Evolutionary conservation across 2,329 filamentous ascomycete genomes (phyloP).

Genomic region (Pseudopyricularia javanii): DNA sequence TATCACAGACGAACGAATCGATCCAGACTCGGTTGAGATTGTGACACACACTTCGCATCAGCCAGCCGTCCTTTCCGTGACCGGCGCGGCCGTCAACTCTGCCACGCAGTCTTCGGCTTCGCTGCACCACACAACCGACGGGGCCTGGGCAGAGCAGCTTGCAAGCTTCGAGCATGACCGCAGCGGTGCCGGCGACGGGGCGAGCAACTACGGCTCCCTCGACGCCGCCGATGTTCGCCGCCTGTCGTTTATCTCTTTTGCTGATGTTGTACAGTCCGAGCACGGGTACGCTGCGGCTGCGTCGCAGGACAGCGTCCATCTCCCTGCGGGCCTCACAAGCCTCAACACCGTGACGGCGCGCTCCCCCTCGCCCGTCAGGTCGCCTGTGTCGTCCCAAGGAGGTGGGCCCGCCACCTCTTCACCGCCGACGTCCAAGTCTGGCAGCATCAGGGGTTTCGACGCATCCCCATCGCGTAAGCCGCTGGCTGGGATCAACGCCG

Average conservation of each 20-base stretch:
- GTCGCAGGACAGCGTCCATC: constrained; percentile 58
- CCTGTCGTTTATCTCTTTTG: constrained; percentile 91
- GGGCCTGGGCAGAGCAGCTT: constrained; percentile 42
- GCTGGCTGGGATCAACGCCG: constrained; percentile 16
- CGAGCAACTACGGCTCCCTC: constrained; percentile 65
- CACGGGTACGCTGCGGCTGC: constrained; percentile 45
- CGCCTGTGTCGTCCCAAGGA: constrained; percentile 62
- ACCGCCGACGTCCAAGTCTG: constrained; percentile 63
- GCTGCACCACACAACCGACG: neutral
- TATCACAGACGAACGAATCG: constrained; percentile 75
- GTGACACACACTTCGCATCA: constrained; percentile 78
- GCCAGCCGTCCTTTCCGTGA: constrained; percentile 57
- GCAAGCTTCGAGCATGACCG: constrained; percentile 12
- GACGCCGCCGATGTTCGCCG: constrained; percentile 70
- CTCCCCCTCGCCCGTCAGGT: constrained; percentile 70
- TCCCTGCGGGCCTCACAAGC: constrained; percentile 50
- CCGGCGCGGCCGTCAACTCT: constrained; percentile 30
- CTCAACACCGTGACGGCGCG: constrained; percentile 35
- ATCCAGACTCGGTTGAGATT: constrained; percentile 86
- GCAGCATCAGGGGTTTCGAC: constrained; percentile 64
- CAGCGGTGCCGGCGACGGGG: constrained; percentile 33
- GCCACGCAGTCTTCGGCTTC: neutral
- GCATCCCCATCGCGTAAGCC: constrained; percentile 49
- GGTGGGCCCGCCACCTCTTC: constrained; percentile 41
- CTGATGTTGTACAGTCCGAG: constrained; percentile 83